A percentile compares a stretch with the other conserved stretches of the same genome.
These are phyloP conservation scores for Xanthoconium separans DNA, from an alignment of 1,284 basidiomycete species.

Conservation along the genomic window DNA sequence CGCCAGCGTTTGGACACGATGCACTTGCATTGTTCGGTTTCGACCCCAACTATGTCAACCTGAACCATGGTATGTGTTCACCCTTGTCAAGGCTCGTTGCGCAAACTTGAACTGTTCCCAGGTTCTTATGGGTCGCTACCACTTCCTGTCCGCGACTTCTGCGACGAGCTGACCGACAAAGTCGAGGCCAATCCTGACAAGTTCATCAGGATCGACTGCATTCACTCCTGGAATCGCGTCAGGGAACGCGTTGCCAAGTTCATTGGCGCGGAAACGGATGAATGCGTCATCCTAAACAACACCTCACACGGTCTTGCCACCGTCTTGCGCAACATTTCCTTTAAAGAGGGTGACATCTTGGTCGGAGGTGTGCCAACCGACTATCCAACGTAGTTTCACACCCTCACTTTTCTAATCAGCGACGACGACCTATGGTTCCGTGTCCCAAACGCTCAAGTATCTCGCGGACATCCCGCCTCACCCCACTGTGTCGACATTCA, in stretches of 20 bases:
- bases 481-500: constrained; percentile 51
- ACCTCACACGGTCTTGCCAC: constrained; percentile 68
- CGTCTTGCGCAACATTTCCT: constrained; percentile 59
- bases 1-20: constrained; percentile 53
- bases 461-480: constrained; percentile 58
- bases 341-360: constrained; percentile 47
- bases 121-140: constrained; percentile 74
- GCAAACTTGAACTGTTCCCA: constrained; percentile 21
- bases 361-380: constrained; percentile 33
- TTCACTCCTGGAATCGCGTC: constrained; percentile 34
- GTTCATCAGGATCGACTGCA: constrained; percentile 51
- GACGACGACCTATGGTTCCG: constrained; percentile 65
- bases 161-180: constrained; percentile 43
- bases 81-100: background rate
- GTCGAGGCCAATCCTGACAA: constrained; percentile 64
- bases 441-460: constrained; percentile 57
- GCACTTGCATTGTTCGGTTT: constrained; percentile 54
- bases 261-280: constrained; percentile 57
- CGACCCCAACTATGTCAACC: constrained; percentile 54
- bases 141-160: constrained; percentile 53
- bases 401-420: constrained; percentile 38
- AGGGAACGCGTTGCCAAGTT: constrained; percentile 57
- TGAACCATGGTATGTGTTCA: constrained; percentile 57
- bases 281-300: constrained; percentile 68
- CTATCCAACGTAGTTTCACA: background rate